Base-by-base conservation (phyloP, 768 basidiomycete species). In the Amanita subjunquillea region DNA sequence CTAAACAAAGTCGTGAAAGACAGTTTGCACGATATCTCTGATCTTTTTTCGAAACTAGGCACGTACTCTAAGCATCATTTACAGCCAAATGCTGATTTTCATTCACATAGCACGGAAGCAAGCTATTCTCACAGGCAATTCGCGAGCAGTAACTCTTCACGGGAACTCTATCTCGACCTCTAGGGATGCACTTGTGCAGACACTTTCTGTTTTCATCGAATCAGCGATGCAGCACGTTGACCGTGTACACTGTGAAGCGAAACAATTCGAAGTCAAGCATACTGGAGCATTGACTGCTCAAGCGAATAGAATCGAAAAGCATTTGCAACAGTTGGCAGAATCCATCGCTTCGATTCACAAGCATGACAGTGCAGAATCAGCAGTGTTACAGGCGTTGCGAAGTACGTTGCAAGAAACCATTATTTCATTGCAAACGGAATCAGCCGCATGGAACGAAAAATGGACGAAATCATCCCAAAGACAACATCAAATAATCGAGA, bases 31-130 rank as follows among this genome's bases (percentile, higher is more conserved):
- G 89, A 96, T 62, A 72, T 94, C 36, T 66, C 62, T 13, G 79
- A 80, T 0, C 67, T 94, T 22, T 90, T 91, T 57, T 80, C 80
- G 40, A 96, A 95, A 67, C 77, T 96, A 43, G 87, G 92, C 92
- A 60, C 80, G 60, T 23, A 23, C 23, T 3, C 30, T 42, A 17
- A 25, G 10, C 29, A 15, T 43, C 29, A 10, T 43, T n/a, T 17
- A 44, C 10, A 23, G 27, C 15, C 41, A 30, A 12, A 53, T 12
- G 22, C 20, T 42, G 6, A 42, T 27, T 62, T 40, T 65, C 49
- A 27, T 32, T 50, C 4, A 12, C 34, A 13, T 57, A 94, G 92
- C 88, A 39, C 85, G 93, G 54, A 92, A 88, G 61, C 70, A 79
- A 30, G 68, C 69, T 22, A 72, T 80, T 9, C 74, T 91, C 39